Conservation (phyloP, 2,329 filamentous ascomycete species). For the Cladorrhinum sp. region DNA sequence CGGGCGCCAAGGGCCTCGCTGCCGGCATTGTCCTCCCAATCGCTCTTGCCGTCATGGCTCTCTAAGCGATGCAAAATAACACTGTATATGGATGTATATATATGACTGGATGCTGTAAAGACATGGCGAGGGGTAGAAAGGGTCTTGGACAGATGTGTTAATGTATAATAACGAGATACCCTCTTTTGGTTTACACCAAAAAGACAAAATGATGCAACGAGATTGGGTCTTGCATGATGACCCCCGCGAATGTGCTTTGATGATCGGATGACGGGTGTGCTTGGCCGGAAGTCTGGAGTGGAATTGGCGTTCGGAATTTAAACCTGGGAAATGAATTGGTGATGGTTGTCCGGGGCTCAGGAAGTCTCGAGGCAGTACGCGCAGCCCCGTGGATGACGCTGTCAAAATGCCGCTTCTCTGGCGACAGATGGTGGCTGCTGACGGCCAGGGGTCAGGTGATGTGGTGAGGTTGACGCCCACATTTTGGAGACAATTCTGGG, state of each 20-base stretch:
- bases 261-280: too few relatives aligned
- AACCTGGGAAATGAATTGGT: too few relatives aligned
- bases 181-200: neutral
- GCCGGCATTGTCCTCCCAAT: conserved; percentile 25
- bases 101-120: neutral
- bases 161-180: conserved; percentile 11
- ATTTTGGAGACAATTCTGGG: neutral
- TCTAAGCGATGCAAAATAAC: neutral
- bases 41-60: conserved; percentile 2
- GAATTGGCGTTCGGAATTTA: too few relatives aligned
- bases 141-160: conserved; percentile 5
- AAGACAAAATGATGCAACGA: conserved; percentile 3
- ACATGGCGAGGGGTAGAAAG: too few relatives aligned
- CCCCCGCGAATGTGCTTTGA: too few relatives aligned
- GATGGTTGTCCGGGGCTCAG: too few relatives aligned
- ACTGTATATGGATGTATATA: neutral
- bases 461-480: neutral
- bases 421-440: too few relatives aligned
- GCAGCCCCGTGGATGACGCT: too few relatives aligned
- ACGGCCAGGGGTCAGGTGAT: too few relatives aligned
- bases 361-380: too few relatives aligned
- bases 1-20: neutral
- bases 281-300: too few relatives aligned
- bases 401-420: too few relatives aligned
- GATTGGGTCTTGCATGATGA: neutral